A percentile compares a stretch with the other conserved stretches of the same genome.
Conservation (phyloP, 2,329 filamentous ascomycete genomes). For the Penicillium sp. region DNA sequence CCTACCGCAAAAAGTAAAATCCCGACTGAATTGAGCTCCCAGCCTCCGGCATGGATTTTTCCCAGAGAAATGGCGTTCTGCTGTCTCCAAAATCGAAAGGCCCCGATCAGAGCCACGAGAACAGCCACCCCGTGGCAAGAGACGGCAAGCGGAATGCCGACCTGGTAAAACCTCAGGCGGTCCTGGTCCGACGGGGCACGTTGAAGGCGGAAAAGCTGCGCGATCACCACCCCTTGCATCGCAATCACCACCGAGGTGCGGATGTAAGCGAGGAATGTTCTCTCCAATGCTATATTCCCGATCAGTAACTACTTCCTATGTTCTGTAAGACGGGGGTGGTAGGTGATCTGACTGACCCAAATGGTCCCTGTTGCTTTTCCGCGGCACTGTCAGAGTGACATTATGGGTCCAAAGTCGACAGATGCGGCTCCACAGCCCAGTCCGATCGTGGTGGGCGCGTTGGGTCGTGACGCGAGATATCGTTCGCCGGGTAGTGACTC, state of each 20-base stretch:
- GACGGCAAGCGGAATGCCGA: constrained; percentile 60
- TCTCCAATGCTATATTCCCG: constrained; percentile 61
- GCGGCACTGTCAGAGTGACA: constrained; percentile 38
- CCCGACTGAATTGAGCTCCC: constrained; percentile 56
- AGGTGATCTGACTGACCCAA: constrained; percentile 40
- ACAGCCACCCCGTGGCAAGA: constrained; percentile 54
- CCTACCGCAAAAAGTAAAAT: constrained; percentile 51
- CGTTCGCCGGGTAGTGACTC: constrained; percentile 25
- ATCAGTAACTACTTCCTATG: background rate
- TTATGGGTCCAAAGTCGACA: constrained; percentile 77
- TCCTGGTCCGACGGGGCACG: constrained; percentile 31
- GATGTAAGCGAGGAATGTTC: constrained; percentile 72
- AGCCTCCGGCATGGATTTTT: constrained; percentile 58
- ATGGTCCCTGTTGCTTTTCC: constrained; percentile 44
- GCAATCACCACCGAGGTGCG: constrained; percentile 69
- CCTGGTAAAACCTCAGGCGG: constrained; percentile 58
- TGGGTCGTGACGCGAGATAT: constrained; percentile 17
- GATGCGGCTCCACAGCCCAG: constrained; percentile 64
- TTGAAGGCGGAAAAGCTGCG: constrained; percentile 67
- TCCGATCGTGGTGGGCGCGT: constrained; percentile 12
- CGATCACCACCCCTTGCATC: constrained; percentile 64
- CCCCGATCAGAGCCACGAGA: constrained; percentile 53
- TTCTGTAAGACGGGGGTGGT: background rate
- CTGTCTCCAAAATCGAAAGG: constrained; percentile 60
- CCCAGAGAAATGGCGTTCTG: constrained; percentile 60